Evolutionary conservation across 306 rosid species (phyloP).

Genomic region (Astragalus membranaceus): DNA sequence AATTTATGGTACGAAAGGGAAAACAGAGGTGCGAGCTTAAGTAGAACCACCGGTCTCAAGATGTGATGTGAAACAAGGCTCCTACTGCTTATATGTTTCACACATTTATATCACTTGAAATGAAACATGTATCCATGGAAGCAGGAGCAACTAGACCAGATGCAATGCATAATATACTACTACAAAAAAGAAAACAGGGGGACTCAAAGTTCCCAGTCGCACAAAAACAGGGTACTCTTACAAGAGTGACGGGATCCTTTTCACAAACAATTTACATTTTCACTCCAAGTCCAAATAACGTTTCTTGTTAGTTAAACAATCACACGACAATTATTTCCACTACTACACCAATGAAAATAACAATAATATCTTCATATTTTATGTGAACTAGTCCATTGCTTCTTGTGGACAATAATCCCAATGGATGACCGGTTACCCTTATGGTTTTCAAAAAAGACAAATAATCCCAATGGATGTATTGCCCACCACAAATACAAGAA

Average conservation of each 20-base stretch:
- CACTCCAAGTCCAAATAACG: not conserved
- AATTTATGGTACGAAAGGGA: not conserved
- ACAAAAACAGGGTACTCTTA: not conserved
- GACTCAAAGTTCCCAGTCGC: not conserved
- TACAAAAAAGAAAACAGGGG: not conserved
- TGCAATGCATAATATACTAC: constrained; percentile 5
- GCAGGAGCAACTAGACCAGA: constrained; percentile 6
- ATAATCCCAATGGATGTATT: not conserved
- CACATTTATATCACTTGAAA: not conserved
- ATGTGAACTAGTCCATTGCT: not conserved
- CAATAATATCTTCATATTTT: not conserved
- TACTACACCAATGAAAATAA: not conserved
- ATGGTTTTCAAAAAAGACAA: not conserved
- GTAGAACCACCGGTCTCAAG: not conserved
- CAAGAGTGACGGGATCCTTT: not conserved
- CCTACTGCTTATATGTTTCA: not conserved
- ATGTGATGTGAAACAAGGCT: not conserved
- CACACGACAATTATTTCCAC: not conserved
- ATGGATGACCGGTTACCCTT: no score
- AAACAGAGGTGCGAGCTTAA: not conserved
- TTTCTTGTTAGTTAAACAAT: not conserved
- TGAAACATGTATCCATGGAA: not conserved
- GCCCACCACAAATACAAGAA: not conserved
- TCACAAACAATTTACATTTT: not conserved
- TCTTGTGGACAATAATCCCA: no score